Percentiles rank a stretch among this genome's conserved stretches.
Conservation (phyloP, 192 early-diverging fungal genomes). For the Backusella luteola region DNA sequence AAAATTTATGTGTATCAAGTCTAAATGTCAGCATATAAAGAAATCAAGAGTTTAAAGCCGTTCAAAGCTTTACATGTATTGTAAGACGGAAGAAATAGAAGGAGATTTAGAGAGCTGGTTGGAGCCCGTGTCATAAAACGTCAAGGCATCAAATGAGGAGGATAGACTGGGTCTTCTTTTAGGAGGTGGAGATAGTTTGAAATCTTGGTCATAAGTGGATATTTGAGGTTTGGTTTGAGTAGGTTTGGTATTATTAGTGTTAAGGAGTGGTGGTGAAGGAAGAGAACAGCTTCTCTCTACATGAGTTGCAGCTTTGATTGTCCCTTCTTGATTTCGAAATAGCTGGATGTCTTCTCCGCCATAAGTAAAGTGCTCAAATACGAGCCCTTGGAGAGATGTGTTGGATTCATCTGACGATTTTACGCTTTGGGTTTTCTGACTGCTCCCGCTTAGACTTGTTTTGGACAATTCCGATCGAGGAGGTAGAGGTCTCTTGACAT, state of each 20-base stretch:
- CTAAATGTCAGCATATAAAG: neutral
- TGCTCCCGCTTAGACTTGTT: neutral
- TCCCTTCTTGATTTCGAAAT: neutral
- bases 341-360: constrained; percentile 15
- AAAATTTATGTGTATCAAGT: neutral
- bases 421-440: neutral
- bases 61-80: neutral
- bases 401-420: neutral
- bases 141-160: neutral
- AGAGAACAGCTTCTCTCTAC: neutral
- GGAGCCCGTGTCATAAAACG: neutral
- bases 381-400: neutral
- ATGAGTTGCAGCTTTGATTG: neutral
- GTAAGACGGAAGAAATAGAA: constrained; percentile 8
- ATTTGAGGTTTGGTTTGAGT: neutral
- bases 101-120: neutral
- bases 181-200: constrained; percentile 5
- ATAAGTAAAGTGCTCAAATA: constrained; percentile 22
- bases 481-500: neutral
- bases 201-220: constrained; percentile 4
- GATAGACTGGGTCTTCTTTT: constrained; percentile 11
- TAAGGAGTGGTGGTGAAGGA: neutral
- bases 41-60: neutral
- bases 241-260: neutral
- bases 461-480: neutral